Base-by-base conservation (phyloP, 2,329 filamentous ascomycete species). In the Colletotrichum phormii region DNA sequence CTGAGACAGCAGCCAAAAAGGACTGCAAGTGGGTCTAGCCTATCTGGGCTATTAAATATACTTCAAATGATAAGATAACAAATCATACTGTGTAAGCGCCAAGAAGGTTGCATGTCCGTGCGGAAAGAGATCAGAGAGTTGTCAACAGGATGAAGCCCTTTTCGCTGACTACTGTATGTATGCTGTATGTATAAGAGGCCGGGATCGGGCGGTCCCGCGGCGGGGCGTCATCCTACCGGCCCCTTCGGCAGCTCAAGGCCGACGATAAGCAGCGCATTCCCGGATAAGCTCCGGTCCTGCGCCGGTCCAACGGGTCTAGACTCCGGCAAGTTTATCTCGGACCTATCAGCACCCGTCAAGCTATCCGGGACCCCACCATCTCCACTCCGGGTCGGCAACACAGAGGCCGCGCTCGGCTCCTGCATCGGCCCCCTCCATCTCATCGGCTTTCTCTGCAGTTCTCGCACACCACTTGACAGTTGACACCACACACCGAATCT, bases 401-500 rank as follows among this genome's bases (percentile, higher is more conserved):
- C 33, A 18, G 57, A 57, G 37, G 71, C 66, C 71, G 71, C 71
- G 55, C 55, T 73, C 71, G 71, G 71, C 71, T 73, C 60, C 61
- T 69, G 15, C 42, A 72, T 66, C 63, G 63, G 62, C 31, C 35
- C 6, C n/a, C 35, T 26, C 11, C 13, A 29, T 49, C 8, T n/a
- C 42, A 49, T n/a, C 42, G 18, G 42, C 42, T 49, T 18, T 49
- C 33, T 49, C 9, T 49, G 42, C 42, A 49, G 42, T 49, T 49
- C 18, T 42, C 37, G 6, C 42, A 46, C 42, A 18, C 15, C 42
- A 49, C 24, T 26, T 26, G 24, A 26, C 24, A 29, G 26, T 29
- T 4, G 3, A 7, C 3, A 49, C 42, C 42, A 49, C 18, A n/a
- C 42, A 11, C 9, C 24, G 24, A 26, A 49, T 18, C 24, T 11